Conservation (phyloP, 106 monocot species). For the Amphibolis antarctica region DNA sequence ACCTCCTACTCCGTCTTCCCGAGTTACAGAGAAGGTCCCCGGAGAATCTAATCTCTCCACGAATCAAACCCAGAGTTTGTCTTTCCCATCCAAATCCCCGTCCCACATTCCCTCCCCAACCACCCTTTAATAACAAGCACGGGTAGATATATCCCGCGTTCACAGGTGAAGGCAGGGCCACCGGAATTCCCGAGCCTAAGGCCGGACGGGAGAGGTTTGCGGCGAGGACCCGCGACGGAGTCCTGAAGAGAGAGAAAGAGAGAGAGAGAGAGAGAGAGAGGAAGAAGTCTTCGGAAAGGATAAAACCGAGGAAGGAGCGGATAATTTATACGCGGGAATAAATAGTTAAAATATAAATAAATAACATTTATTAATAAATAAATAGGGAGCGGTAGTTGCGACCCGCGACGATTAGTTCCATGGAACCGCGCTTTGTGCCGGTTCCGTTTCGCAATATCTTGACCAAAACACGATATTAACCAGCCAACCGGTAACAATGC, state of each 20-base stretch:
- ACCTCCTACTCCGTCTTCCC: neutral
- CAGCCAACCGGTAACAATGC: no score
- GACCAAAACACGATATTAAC: no score
- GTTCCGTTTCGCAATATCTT: no score
- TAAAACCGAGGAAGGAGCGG: neutral
- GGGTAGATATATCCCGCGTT: neutral
- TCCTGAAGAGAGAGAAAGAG: neutral
- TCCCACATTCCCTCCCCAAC: neutral
- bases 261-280: neutral
- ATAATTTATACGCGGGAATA: conserved; percentile 11
- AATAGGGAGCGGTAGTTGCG: conserved; percentile 3
- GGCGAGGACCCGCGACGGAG: neutral
- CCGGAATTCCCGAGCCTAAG: neutral
- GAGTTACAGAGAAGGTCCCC: neutral
- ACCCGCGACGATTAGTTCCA: no score
- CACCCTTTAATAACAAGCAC: neutral
- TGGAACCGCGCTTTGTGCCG: no score
- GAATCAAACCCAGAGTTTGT: neutral
- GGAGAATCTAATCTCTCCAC: neutral
- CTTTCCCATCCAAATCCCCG: neutral
- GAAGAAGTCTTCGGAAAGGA: neutral
- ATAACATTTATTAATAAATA: neutral
- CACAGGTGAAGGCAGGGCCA: neutral
- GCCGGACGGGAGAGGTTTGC: neutral
- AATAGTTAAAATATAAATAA: neutral